These are phyloP conservation scores for Teunomyces gatunensis DNA, from an alignment of 805 yeast genomes.

Conservation along the genomic window DNA sequence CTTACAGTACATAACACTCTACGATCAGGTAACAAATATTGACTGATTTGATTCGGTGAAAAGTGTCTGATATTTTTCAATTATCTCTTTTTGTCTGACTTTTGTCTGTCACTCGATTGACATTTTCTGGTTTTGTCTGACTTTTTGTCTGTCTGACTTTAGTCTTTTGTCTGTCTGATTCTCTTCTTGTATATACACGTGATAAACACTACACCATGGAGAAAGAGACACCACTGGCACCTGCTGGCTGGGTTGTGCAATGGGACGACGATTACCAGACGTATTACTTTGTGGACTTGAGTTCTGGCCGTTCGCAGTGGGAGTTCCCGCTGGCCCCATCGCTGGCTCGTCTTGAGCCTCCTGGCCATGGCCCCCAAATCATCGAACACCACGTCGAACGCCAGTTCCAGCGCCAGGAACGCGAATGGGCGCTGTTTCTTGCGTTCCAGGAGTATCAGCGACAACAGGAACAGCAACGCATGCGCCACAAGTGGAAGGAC, in stretches of 20 bases:
- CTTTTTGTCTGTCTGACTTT: background rate
- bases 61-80: too few species aligned
- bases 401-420: conserved; percentile 4
- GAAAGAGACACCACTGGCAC: conserved; percentile 10
- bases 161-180: background rate
- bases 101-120: too few species aligned
- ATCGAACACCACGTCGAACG: background rate
- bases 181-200: background rate
- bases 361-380: background rate
- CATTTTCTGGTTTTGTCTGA: background rate
- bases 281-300: conserved; percentile 24
- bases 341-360: background rate
- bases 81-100: background rate
- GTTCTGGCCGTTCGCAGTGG: conserved; percentile 32
- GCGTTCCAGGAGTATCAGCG: conserved; percentile 3
- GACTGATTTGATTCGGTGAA: too few species aligned
- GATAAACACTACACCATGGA: background rate
- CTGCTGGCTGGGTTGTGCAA: conserved; percentile 31
- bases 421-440: background rate
- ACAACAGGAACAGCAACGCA: background rate
- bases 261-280: conserved; percentile 31
- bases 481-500: conserved; percentile 1
- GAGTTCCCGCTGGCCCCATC: conserved; percentile 16
- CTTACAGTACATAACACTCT: too few species aligned
- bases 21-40: too few species aligned